Percentiles rank a stretch among this genome's conserved stretches.
Conservation (phyloP, 2,329 filamentous ascomycete species). For the Cercospora janseana region DNA sequence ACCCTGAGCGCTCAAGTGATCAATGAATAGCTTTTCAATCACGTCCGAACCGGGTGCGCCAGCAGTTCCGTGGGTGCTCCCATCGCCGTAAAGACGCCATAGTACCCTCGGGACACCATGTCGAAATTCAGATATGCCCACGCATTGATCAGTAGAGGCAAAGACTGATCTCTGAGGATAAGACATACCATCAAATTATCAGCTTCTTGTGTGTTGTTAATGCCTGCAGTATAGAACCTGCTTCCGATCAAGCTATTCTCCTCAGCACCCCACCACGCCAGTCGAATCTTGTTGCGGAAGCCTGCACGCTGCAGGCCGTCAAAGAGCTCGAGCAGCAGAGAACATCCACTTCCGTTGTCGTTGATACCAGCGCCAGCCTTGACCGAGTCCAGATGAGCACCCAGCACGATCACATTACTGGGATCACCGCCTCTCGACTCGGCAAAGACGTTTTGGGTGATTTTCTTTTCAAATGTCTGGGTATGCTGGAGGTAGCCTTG, state of each 20-base stretch:
- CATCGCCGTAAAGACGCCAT: constrained; percentile 43
- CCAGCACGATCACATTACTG: constrained; percentile 25
- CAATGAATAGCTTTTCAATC: constrained; percentile 23
- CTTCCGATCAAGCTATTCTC: constrained; percentile 60
- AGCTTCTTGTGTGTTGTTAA: constrained; percentile 48
- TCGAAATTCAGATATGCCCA: constrained; percentile 45
- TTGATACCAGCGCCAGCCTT: constrained; percentile 69
- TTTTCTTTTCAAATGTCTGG: constrained; percentile 46
- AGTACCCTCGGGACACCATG: constrained; percentile 9
- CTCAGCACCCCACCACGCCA: constrained; percentile 64
- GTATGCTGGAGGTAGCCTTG: constrained; percentile 42
- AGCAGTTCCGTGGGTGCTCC: constrained; percentile 20
- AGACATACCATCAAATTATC: constrained; percentile 61
- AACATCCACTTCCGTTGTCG: constrained; percentile 69
- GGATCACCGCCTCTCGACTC: constrained; percentile 49
- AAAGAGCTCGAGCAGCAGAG: constrained; percentile 59
- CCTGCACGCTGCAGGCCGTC: constrained; percentile 66
- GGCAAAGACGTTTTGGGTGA: constrained; percentile 58
- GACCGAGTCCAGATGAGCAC: constrained; percentile 43
- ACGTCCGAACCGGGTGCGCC: constrained; percentile 20
- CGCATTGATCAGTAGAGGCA: constrained; percentile 53
- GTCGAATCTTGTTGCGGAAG: constrained; percentile 68
- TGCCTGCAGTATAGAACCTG: constrained; percentile 51
- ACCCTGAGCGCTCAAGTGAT: constrained; percentile 20
- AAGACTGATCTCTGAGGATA: constrained; percentile 57